These are phyloP conservation scores for Lentinula guzmanii DNA, from an alignment of 768 basidiomycete genomes.

Conservation along the genomic window DNA sequence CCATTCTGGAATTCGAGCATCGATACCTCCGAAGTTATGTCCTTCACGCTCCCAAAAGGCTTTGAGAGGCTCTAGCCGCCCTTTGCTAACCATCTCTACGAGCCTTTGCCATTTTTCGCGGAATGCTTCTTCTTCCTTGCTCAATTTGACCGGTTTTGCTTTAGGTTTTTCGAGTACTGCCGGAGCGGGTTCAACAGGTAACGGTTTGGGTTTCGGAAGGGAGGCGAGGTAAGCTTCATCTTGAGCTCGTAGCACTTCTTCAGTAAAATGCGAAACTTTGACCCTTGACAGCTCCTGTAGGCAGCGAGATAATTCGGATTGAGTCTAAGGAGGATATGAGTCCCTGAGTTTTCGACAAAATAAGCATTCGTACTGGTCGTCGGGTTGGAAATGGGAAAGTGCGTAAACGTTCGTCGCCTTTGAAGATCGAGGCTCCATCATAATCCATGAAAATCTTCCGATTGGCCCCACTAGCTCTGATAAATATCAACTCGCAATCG, in stretches of 20 bases:
- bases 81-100: constrained; percentile 88
- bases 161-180: constrained; percentile 34
- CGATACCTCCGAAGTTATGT: constrained; percentile 47
- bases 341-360: background rate
- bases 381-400: constrained; percentile 96
- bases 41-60: constrained; percentile 79
- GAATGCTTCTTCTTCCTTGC: constrained; percentile 72
- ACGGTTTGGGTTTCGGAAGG: constrained; percentile 71
- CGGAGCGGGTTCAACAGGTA: constrained; percentile 29
- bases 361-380: constrained; percentile 64
- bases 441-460: constrained; percentile 88
- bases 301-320: constrained; percentile 84
- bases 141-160: constrained; percentile 52
- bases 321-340: constrained; percentile 49
- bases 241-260: constrained; percentile 74
- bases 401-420: constrained; percentile 78
- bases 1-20: constrained; percentile 68
- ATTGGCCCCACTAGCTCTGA: constrained; percentile 85
- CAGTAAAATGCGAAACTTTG: constrained; percentile 83
- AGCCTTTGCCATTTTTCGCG: constrained; percentile 80
- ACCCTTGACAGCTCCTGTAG: constrained; percentile 78
- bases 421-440: constrained; percentile 69
- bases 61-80: constrained; percentile 74
- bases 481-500: constrained; percentile 85
- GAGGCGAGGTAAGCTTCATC: constrained; percentile 90